These are phyloP conservation scores for Lactarius akahatsu DNA, from an alignment of 768 basidiomycete species.

Conservation along the genomic window DNA sequence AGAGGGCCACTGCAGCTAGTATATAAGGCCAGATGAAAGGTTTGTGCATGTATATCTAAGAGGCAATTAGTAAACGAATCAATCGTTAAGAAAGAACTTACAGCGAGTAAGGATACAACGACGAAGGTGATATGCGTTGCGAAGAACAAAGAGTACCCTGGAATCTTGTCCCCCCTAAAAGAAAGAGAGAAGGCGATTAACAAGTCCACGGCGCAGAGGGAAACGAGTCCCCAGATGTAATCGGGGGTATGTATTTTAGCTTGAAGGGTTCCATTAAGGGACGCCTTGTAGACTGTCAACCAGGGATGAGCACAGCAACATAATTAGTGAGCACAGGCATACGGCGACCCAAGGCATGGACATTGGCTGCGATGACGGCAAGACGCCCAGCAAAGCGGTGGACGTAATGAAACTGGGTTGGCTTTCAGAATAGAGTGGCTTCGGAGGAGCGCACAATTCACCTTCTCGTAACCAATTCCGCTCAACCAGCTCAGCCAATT, in stretches of 20 bases:
- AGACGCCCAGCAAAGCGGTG: constrained; percentile 54
- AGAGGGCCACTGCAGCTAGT: constrained; percentile 41
- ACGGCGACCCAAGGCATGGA: constrained; percentile 47
- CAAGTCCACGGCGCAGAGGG: constrained; percentile 39
- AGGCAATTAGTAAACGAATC: neutral
- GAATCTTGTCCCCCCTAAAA: constrained; percentile 40
- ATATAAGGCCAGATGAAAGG: constrained; percentile 42
- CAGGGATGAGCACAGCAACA: neutral
- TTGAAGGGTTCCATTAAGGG: neutral
- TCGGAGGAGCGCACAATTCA: constrained; percentile 21
- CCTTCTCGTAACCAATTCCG: constrained; percentile 50
- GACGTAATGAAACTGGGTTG: constrained; percentile 48
- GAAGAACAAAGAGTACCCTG: constrained; percentile 45
- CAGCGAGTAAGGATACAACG: constrained; percentile 40
- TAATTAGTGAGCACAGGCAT: constrained; percentile 22
- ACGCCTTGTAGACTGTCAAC: constrained; percentile 13
- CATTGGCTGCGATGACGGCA: constrained; percentile 41
- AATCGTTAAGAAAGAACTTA: neutral
- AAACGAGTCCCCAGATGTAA: constrained; percentile 35
- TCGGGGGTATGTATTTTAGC: neutral
- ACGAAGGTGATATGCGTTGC: constrained; percentile 45
- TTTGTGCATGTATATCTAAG: constrained; percentile 29
- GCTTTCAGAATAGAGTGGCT: neutral
- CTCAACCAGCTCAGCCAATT: constrained; percentile 42
- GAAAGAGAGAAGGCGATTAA: constrained; percentile 43